phyloP scores from a whole-genome alignment of 164 flowering plant species.

The Nelumbo lutea region DNA sequence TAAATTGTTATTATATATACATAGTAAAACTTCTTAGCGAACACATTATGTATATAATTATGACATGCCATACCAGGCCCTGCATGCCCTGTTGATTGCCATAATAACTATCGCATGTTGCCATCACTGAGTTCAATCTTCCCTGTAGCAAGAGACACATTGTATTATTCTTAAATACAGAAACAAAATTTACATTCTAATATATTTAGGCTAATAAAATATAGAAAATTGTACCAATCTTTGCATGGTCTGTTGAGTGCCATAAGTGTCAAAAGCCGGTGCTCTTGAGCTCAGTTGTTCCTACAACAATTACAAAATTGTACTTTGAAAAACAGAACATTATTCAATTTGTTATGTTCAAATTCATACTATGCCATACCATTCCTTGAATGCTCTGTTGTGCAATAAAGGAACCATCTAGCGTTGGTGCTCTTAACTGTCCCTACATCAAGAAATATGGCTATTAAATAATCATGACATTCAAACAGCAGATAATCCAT shows the following conservation, averaged over 20 bases:
- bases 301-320: neutral
- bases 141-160: constrained; percentile 10
- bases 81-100: constrained; percentile 15
- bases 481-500: neutral
- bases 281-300: constrained; percentile 6
- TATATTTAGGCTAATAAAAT: neutral
- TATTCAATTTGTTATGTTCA: neutral
- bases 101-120: constrained; percentile 16
- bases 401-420: constrained; percentile 50
- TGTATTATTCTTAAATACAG: neutral
- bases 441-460: constrained; percentile 23
- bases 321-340: neutral
- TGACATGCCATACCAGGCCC: neutral
- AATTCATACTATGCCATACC: constrained; percentile 28
- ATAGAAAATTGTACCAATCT: constrained; percentile 15
- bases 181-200: neutral
- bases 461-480: neutral
- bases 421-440: constrained; percentile 67
- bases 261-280: neutral
- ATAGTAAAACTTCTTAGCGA: neutral
- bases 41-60: constrained; percentile 4
- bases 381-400: constrained; percentile 62
- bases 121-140: constrained; percentile 11
- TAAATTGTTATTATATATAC: constrained; percentile 1
- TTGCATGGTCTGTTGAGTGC: constrained; percentile 2